Evolutionary conservation across 495 filamentous ascomycete species (phyloP).

Genomic region (Penicillium salamii): DNA sequence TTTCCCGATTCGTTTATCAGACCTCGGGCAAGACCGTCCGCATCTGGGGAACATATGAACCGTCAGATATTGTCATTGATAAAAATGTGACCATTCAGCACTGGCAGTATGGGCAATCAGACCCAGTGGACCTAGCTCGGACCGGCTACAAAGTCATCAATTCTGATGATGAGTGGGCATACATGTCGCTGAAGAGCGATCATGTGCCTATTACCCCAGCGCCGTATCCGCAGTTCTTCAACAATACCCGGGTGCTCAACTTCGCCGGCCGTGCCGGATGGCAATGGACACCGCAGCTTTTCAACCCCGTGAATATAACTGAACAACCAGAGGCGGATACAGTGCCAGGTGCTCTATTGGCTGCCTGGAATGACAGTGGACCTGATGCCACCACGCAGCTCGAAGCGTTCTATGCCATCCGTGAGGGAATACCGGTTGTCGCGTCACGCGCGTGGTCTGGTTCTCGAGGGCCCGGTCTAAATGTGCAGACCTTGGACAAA

Average conservation of each 20-base stretch:
- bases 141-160: conserved; percentile 49
- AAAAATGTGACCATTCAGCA: conserved; percentile 50
- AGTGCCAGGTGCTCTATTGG: conserved; percentile 50
- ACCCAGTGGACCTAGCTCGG: conserved; percentile 41
- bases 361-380: conserved; percentile 57
- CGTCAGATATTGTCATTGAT: conserved; percentile 37
- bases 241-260: conserved; percentile 45
- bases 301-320: conserved; percentile 44
- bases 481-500: conserved; percentile 17
- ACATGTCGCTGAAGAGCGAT: conserved; percentile 54
- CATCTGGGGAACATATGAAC: conserved; percentile 55
- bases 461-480: conserved; percentile 30
- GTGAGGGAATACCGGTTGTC: conserved; percentile 49
- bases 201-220: conserved; percentile 53
- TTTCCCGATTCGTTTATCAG: conserved; percentile 42
- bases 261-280: conserved; percentile 40
- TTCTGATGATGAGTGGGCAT: conserved; percentile 57
- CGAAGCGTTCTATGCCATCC: conserved; percentile 52
- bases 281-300: conserved; percentile 51
- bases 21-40: conserved; percentile 45
- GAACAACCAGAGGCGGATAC: conserved; percentile 26
- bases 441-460: conserved; percentile 47
- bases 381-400: conserved; percentile 55
- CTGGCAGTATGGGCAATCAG: conserved; percentile 57
- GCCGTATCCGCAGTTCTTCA: conserved; percentile 53